phyloP scores from a whole-genome alignment of 106 monocot species.

The Agapanthus africanus region DNA sequence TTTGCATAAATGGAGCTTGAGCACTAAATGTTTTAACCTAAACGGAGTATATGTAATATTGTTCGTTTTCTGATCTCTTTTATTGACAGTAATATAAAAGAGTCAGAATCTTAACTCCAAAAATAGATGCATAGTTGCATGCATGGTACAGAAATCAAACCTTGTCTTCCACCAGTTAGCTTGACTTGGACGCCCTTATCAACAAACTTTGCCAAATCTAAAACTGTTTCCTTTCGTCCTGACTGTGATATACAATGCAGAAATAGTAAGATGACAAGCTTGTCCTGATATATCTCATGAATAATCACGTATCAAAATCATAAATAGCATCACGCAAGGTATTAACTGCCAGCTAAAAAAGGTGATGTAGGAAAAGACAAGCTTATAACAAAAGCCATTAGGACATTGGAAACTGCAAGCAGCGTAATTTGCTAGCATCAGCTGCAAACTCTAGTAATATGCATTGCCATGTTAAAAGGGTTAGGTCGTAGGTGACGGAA shows the following conservation, averaged over 20 bases:
- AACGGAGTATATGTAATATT: too few species aligned
- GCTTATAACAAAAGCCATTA: too few species aligned
- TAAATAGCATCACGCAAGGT: not conserved
- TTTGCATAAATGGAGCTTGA: too few species aligned
- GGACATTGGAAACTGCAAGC: too few species aligned
- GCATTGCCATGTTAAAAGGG: too few species aligned
- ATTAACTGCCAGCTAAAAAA: too few species aligned
- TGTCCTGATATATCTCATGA: not conserved
- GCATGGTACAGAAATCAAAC: slow-evolving; percentile 23
- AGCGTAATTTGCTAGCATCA: too few species aligned
- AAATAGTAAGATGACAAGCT: not conserved
- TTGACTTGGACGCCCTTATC: slow-evolving; percentile 99
- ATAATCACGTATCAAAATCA: not conserved
- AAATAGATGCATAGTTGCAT: too few species aligned
- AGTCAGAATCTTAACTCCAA: too few species aligned
- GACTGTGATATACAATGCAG: slow-evolving; percentile 44
- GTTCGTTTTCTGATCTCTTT: not conserved
- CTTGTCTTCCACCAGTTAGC: slow-evolving; percentile 93
- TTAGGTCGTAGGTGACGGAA: too few species aligned
- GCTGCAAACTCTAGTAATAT: too few species aligned
- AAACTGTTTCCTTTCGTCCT: slow-evolving; percentile 86
- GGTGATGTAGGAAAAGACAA: not conserved
- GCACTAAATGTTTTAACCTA: too few species aligned
- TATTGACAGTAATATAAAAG: not conserved
- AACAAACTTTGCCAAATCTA: slow-evolving; percentile 93